Evolutionary conservation across 345 rosid genomes (phyloP), one percentile per base, ranked within the genome.

Genomic region (Arabis alpina): DNA sequence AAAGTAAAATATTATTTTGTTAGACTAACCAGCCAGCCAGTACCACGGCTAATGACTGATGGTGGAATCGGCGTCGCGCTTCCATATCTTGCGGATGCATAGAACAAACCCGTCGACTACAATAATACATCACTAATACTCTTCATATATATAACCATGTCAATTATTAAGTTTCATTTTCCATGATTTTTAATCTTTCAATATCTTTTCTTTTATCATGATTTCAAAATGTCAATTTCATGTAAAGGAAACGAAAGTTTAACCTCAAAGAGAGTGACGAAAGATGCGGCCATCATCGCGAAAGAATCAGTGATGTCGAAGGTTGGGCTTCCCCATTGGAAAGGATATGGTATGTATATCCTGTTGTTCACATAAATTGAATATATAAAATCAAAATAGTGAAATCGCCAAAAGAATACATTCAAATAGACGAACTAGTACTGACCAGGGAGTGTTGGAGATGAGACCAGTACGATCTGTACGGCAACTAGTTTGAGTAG

Each of bases 261-360:
- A 41, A 88, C 91, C 95, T 85, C 95, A 69, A 81, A 84, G n/a
- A 84, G 74, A 56, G 93, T 81, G 53, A 87, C 87, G n/a, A 84
- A 78, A 39, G 88, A 77, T 25, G 88, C 91, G 64, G 89, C 84
- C 83, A 84, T 79, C 93, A 87, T 82, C 7, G 79, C 82, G n/a
- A 90, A 78, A 40, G 80, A 73, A 53, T 90, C 91, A 71, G 84
- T 83, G 10, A 74, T 70, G 47, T 78, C 57, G 58, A 89, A 85
- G 23, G 89, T 87, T 19, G 96, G 96, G 61, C 77, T 82, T 58
- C 89, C 89, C 90, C 93, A 89, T 61, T 82, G 91, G 71, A 89
- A 87, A 69, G 91, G 96, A 50, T 76, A 83, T 64, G 96, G 91
- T 56, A 89, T 61, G 64, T 72, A 85, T 61, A 87, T 64, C 93